phyloP scores from a whole-genome alignment of 495 filamentous ascomycete genomes.

The Rhizodiscina lignyota region DNA sequence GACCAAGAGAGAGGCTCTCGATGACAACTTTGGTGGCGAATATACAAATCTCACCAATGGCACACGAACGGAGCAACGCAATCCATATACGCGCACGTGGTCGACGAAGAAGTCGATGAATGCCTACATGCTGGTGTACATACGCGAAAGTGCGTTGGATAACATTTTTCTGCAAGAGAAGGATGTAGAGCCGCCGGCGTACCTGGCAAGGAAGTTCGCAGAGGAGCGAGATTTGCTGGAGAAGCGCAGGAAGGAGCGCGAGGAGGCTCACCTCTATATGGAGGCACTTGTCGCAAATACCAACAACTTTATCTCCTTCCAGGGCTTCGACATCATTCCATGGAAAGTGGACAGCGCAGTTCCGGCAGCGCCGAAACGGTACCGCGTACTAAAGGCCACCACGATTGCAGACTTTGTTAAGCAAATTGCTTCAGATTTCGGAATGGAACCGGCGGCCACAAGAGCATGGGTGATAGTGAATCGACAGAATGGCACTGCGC shows the following conservation, averaged over 20 bases:
- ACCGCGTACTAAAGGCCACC: constrained; percentile 53
- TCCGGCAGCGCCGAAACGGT: constrained; percentile 38
- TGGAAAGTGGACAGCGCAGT: constrained; percentile 39
- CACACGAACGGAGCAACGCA: constrained; percentile 35
- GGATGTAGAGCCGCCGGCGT: constrained; percentile 59
- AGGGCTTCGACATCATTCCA: constrained; percentile 69
- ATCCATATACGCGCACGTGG: constrained; percentile 47
- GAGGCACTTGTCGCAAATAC: constrained; percentile 65
- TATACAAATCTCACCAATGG: constrained; percentile 48
- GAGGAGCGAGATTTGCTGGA: constrained; percentile 66
- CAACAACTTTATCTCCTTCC: constrained; percentile 58
- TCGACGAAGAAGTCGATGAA: constrained; percentile 59
- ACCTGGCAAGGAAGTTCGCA: constrained; percentile 60
- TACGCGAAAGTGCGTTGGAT: constrained; percentile 70
- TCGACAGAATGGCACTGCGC: constrained; percentile 88
- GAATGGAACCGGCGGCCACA: constrained; percentile 41
- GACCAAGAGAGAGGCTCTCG: constrained; percentile 76
- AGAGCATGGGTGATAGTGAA: constrained; percentile 96
- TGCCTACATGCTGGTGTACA: constrained; percentile 98
- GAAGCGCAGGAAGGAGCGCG: constrained; percentile 63
- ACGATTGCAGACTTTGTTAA: constrained; percentile 58
- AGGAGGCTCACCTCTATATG: constrained; percentile 88
- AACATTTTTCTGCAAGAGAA: constrained; percentile 60
- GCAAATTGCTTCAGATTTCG: constrained; percentile 50
- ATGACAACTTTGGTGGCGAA: constrained; percentile 94